Evolutionary conservation across 2,329 filamentous ascomycete species (phyloP).

Genomic region (Huntiella savannae): DNA sequence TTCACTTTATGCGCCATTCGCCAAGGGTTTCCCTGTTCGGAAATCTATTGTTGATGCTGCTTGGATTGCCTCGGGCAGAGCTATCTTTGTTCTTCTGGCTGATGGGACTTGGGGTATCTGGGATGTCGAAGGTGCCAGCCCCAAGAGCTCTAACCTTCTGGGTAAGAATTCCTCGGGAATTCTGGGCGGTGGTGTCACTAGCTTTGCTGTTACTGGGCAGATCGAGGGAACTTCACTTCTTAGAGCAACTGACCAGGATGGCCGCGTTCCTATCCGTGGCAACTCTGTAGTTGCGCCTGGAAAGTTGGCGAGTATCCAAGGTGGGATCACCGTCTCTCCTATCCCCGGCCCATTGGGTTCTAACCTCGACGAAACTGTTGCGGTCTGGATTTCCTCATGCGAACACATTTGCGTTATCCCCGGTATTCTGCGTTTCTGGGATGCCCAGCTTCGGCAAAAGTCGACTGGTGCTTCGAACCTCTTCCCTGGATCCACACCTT

Average conservation of each 20-base stretch:
- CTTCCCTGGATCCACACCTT: constrained; percentile 35
- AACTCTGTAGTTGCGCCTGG: constrained; percentile 27
- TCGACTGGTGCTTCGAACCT: constrained; percentile 32
- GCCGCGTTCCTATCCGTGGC: constrained; percentile 18
- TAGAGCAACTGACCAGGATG: constrained; percentile 21
- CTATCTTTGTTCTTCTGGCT: constrained; percentile 36
- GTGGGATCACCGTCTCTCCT: constrained; percentile 31
- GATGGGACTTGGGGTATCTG: constrained; percentile 51
- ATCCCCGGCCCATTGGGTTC: constrained; percentile 24
- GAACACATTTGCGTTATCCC: constrained; percentile 40
- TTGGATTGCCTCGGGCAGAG: constrained; percentile 42
- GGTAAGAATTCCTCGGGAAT: constrained; percentile 32
- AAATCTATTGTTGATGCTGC: constrained; percentile 43
- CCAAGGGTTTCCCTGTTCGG: constrained; percentile 28
- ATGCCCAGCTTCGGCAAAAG: constrained; percentile 34
- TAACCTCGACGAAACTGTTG: constrained; percentile 32
- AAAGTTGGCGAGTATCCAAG: constrained; percentile 30
- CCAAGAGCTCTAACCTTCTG: constrained; percentile 27
- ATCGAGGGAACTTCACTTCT: constrained; percentile 40
- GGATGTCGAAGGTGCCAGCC: constrained; percentile 42
- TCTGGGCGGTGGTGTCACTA: constrained; percentile 36
- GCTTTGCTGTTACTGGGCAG: constrained; percentile 38
- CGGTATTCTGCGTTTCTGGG: constrained; percentile 37
- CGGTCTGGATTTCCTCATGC: constrained; percentile 35
- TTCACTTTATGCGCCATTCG: constrained; percentile 39